Conservation (phyloP, 768 basidiomycete species). For the Leucocoprinus birnbaumii region DNA sequence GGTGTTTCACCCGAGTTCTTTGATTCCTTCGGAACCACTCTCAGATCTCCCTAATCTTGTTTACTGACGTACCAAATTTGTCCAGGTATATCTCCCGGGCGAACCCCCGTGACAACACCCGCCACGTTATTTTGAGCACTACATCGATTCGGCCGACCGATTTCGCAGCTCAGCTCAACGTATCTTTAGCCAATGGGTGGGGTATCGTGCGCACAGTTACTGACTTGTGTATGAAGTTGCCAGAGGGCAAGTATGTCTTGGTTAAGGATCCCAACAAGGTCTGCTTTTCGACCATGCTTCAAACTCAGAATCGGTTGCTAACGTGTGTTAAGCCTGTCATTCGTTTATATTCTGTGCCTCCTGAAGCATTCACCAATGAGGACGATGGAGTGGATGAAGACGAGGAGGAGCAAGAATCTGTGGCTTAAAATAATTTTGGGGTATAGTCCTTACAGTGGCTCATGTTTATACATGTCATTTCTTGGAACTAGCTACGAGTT, state of each 20-base stretch:
- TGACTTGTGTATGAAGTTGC: slow-evolving; percentile 94
- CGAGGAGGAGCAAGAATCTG: slow-evolving; percentile 15
- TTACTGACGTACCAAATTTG: slow-evolving; percentile 17
- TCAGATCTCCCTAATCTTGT: slow-evolving; percentile 11
- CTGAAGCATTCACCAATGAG: slow-evolving; percentile 78
- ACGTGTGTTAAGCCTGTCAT: slow-evolving; percentile 72
- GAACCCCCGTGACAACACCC: slow-evolving; percentile 90
- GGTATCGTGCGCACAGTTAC: slow-evolving; percentile 95
- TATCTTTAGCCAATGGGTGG: slow-evolving; percentile 96
- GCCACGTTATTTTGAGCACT: slow-evolving; percentile 93
- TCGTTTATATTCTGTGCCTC: slow-evolving; percentile 90
- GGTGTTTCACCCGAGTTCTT: slow-evolving; percentile 10
- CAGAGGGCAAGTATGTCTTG: slow-evolving; percentile 96
- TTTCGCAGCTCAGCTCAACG: slow-evolving; percentile 93
- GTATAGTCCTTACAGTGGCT: not conserved
- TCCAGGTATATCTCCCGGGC: slow-evolving; percentile 91
- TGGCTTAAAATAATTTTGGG: slow-evolving; percentile 3
- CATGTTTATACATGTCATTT: not conserved
- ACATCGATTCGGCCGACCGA: slow-evolving; percentile 93
- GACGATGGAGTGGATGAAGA: slow-evolving; percentile 42
- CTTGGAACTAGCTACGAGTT: slow-evolving; percentile 2
- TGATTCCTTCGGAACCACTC: slow-evolving; percentile 12
- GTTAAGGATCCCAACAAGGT: slow-evolving; percentile 99
- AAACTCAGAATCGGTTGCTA: slow-evolving; percentile 12
- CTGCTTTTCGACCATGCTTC: slow-evolving; percentile 20